These are phyloP conservation scores for Fusarium virguliforme DNA, from an alignment of 2,329 filamentous ascomycete genomes.

Conservation along the genomic window DNA sequence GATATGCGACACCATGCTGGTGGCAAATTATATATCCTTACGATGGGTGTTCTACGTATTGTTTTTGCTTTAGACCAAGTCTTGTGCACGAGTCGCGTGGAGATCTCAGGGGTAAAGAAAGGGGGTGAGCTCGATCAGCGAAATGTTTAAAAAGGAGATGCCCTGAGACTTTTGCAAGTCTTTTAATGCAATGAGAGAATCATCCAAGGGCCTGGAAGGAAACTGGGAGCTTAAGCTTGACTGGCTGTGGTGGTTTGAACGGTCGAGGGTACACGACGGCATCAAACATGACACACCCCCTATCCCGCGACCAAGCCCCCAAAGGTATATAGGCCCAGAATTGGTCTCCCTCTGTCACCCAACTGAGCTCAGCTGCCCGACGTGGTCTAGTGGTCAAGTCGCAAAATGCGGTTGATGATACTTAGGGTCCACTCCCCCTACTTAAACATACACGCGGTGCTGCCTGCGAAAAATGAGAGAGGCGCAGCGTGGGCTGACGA, in stretches of 20 bases:
- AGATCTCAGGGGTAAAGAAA: neutral
- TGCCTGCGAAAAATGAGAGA: neutral
- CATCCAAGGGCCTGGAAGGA: rapidly evolving
- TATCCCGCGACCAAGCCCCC: neutral
- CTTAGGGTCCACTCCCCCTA: neutral
- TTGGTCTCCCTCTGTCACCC: neutral
- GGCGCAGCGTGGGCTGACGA: neutral
- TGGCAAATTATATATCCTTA: too few relatives aligned
- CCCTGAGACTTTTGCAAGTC: neutral
- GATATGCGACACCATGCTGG: neutral
- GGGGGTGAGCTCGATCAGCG: too few relatives aligned
- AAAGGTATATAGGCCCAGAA: neutral
- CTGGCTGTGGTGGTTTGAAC: neutral
- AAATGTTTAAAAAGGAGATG: neutral
- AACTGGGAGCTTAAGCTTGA: too few relatives aligned
- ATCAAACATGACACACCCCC: neutral
- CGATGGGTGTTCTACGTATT: neutral
- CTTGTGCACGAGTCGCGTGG: neutral
- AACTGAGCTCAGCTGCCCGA: neutral
- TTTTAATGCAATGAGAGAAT: too few relatives aligned
- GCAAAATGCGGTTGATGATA: neutral
- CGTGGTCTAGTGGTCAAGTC: neutral
- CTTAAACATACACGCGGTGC: neutral
- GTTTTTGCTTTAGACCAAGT: neutral
- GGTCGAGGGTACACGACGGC: neutral